These are phyloP conservation scores for Xylaria telfairii DNA, from an alignment of 495 filamentous ascomycete species.

Conservation along the genomic window DNA sequence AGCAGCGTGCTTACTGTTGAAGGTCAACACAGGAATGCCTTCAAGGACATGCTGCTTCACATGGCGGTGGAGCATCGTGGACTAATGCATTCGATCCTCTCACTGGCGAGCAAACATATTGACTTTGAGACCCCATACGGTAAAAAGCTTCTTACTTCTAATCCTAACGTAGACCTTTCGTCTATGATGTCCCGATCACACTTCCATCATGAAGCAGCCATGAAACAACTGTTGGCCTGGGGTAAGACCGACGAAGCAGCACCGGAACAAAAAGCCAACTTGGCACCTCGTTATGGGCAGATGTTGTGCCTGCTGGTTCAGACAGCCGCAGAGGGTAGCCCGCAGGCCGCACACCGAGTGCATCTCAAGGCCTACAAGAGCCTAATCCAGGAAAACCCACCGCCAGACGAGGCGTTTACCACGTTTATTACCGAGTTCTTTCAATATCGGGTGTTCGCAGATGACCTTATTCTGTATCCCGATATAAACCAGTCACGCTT, in stretches of 20 bases:
- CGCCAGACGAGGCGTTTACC: conserved; percentile 68
- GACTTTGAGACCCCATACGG: conserved; percentile 60
- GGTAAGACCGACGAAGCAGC: conserved; percentile 44
- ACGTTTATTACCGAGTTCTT: conserved; percentile 93
- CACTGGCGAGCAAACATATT: conserved; percentile 83
- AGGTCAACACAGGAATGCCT: conserved; percentile 84
- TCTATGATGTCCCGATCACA: conserved; percentile 55
- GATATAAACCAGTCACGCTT: conserved; percentile 57
- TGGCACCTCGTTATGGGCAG: conserved; percentile 72
- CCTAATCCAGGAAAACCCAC: conserved; percentile 66
- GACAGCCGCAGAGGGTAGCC: conserved; percentile 78
- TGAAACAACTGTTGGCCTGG: conserved; percentile 60
- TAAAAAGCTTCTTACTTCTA: conserved; percentile 50
- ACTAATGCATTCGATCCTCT: conserved; percentile 92
- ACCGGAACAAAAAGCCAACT: conserved; percentile 52
- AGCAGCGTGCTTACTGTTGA: conserved; percentile 83
- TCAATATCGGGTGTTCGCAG: conserved; percentile 85
- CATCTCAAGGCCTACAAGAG: conserved; percentile 80
- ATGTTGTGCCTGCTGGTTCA: conserved; percentile 85
- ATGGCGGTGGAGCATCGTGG: conserved; percentile 84
- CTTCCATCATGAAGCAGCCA: conserved; percentile 67
- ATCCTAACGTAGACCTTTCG: conserved; percentile 48
- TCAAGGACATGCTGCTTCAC: conserved; percentile 85
- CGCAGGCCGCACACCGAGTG: conserved; percentile 76
- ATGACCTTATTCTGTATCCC: conserved; percentile 75